A percentile compares a stretch with the other conserved stretches of the same genome.
Conservation (phyloP, 768 basidiomycete genomes). For the Kwoniella dejecticola region DNA sequence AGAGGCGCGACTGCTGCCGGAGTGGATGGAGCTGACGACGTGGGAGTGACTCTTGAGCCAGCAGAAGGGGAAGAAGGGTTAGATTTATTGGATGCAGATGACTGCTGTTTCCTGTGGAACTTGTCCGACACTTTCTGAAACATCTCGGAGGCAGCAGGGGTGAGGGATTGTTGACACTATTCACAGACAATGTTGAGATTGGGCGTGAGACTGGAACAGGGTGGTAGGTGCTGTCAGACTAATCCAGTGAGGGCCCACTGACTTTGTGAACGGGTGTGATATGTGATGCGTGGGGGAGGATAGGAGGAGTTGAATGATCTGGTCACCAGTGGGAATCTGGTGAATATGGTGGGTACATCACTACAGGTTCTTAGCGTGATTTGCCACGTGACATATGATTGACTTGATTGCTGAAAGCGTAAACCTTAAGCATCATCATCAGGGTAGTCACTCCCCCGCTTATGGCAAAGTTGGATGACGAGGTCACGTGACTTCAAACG, state of each 20-base stretch:
- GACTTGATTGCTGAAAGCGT: neutral
- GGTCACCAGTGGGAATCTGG: too few species aligned
- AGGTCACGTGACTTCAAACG: neutral
- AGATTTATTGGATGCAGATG: conserved; percentile 22
- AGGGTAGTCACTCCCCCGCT: neutral
- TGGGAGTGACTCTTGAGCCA: neutral
- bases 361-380: neutral
- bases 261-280: too few species aligned
- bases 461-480: neutral
- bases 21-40: conserved; percentile 3
- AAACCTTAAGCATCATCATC: neutral
- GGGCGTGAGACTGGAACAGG: too few species aligned
- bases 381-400: neutral
- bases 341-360: too few species aligned
- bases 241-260: too few species aligned
- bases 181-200: conserved; percentile 2
- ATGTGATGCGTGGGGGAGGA: too few species aligned
- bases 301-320: too few species aligned
- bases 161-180: neutral
- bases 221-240: too few species aligned
- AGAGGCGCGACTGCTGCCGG: conserved; percentile 5
- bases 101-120: conserved; percentile 46
- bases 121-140: conserved; percentile 50
- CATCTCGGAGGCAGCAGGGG: conserved; percentile 22
- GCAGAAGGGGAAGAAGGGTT: conserved; percentile 17